A percentile compares a stretch with the other conserved stretches of the same genome.
Conservation (phyloP, 1,284 basidiomycete genomes). For the Rugosomyces carneus region DNA sequence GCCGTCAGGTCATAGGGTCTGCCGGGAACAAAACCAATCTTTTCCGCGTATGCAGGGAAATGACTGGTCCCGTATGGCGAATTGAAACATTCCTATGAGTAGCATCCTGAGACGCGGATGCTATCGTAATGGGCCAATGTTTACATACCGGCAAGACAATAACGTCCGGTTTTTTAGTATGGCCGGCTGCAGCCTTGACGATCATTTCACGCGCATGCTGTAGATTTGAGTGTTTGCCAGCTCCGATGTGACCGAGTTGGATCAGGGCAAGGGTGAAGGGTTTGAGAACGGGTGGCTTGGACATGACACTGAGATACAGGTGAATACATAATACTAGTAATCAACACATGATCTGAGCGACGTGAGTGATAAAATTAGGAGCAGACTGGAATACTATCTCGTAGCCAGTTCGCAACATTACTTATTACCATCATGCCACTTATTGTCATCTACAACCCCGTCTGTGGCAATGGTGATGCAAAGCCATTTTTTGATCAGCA, state of each 20-base stretch:
- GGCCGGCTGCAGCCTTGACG: constrained; percentile 51
- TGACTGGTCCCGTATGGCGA: constrained; percentile 88
- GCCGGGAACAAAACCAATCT: constrained; percentile 57
- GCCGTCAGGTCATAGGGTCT: constrained; percentile 50
- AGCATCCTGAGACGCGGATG: background rate
- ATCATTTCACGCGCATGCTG: constrained; percentile 78
- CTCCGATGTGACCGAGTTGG: constrained; percentile 70
- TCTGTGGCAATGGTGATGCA: constrained; percentile 30
- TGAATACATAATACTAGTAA: no score
- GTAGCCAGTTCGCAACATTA: no score
- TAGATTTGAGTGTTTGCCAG: constrained; percentile 72
- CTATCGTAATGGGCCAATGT: background rate
- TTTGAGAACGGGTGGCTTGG: constrained; percentile 36
- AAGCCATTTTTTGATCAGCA: constrained; percentile 46
- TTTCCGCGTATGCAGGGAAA: constrained; percentile 84
- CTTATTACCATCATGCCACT: constrained; percentile 31
- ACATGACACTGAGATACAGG: no score
- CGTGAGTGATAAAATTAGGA: no score
- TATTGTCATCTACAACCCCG: constrained; percentile 44
- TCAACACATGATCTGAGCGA: no score
- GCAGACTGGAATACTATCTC: no score
- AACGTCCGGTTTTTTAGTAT: constrained; percentile 61
- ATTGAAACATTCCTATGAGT: constrained; percentile 91
- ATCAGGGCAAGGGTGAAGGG: constrained; percentile 83
- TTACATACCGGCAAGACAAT: constrained; percentile 80